These are phyloP conservation scores for Aspergillus sclerotioniger DNA, from an alignment of 495 filamentous ascomycete species.

Conservation along the genomic window DNA sequence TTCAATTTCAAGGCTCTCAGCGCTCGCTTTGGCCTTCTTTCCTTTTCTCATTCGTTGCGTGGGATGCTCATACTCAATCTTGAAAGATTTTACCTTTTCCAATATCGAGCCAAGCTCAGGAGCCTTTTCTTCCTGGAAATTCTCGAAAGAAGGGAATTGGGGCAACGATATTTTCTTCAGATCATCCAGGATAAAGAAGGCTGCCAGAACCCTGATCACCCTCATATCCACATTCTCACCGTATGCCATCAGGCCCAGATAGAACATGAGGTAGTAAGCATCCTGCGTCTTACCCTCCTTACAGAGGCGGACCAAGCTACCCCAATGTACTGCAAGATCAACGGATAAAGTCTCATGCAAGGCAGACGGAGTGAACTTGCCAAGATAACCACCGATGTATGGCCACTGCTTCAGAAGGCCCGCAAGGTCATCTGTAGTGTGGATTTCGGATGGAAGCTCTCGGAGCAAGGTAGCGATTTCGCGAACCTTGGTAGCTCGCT, in stretches of 20 bases:
- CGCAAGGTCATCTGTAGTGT: conserved; percentile 25
- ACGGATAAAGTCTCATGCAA: conserved; percentile 32
- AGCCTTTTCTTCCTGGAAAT: conserved; percentile 23
- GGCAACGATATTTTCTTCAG: conserved; percentile 34
- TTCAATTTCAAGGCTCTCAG: conserved; percentile 6
- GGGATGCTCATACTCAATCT: conserved; percentile 1
- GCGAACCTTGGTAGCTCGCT: conserved; percentile 19
- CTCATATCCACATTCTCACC: conserved; percentile 30
- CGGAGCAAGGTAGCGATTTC: conserved; percentile 30
- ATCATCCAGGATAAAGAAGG: conserved; percentile 33
- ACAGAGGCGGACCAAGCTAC: conserved; percentile 37
- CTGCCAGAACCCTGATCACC: conserved; percentile 33
- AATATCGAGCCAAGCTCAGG: conserved; percentile 22
- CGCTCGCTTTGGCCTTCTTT: not conserved
- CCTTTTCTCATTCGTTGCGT: not conserved
- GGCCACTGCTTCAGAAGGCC: conserved; percentile 33
- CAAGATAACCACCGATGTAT: conserved; percentile 39
- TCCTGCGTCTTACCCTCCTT: conserved; percentile 15
- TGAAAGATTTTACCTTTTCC: conserved; percentile 24
- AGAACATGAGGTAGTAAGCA: conserved; percentile 40
- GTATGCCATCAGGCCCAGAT: conserved; percentile 41
- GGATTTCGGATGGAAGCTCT: conserved; percentile 22
- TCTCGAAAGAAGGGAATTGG: conserved; percentile 22
- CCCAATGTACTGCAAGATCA: conserved; percentile 42
- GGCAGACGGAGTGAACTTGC: conserved; percentile 23